phyloP scores from a whole-genome alignment of 257 asterid genomes.

The Avicennia marina region DNA sequence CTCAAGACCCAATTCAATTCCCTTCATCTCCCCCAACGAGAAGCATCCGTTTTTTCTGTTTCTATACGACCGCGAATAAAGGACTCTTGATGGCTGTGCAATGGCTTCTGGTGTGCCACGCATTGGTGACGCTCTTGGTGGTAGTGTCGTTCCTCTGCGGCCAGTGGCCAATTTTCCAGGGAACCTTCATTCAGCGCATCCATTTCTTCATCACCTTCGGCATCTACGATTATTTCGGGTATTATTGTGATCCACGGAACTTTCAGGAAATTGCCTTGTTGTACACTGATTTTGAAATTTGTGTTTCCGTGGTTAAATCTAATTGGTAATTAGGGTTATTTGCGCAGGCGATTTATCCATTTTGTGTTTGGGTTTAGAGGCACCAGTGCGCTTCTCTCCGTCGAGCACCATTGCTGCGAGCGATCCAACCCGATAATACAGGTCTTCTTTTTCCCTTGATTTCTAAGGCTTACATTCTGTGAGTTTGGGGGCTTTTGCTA shows the following conservation, averaged over 20 bases:
- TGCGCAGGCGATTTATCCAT: constrained; percentile 65
- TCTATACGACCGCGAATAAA: no score
- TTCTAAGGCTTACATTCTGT: neutral
- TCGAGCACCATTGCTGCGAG: constrained; percentile 81
- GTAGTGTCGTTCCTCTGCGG: constrained; percentile 90
- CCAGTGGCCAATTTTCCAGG: constrained; percentile 93
- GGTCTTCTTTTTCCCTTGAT: constrained; percentile 30
- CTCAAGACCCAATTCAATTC: no score
- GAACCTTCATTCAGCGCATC: constrained; percentile 76
- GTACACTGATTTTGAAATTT: neutral
- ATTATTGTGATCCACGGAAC: neutral
- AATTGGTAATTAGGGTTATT: constrained; percentile 13
- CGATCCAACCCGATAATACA: constrained; percentile 90
- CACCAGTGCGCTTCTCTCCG: constrained; percentile 50
- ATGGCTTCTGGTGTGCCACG: constrained; percentile 86
- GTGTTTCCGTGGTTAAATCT: neutral
- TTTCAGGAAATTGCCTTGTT: neutral
- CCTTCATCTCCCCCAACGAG: no score
- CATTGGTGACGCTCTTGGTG: constrained; percentile 65
- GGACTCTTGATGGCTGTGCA: constrained; percentile 62
- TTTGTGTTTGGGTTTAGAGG: constrained; percentile 67
- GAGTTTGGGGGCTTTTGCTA: neutral
- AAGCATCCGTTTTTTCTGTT: no score
- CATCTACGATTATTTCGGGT: constrained; percentile 80
- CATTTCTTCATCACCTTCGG: constrained; percentile 83